These are phyloP conservation scores for Astrothelium macrocarpum DNA, from an alignment of 495 filamentous ascomycete genomes.

Conservation along the genomic window DNA sequence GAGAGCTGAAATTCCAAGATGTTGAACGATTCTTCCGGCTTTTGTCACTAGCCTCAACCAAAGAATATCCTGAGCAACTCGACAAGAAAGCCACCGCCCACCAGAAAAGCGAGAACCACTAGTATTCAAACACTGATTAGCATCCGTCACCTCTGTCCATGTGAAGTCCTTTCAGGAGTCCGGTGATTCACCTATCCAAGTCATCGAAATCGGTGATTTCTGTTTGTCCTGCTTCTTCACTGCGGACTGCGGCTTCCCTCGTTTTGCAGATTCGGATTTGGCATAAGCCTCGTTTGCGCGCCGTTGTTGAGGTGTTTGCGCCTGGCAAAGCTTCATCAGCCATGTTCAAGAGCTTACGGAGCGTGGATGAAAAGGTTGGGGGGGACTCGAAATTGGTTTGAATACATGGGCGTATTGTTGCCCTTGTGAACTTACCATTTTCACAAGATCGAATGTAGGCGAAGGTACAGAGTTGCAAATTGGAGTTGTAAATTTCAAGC, in stretches of 20 bases:
- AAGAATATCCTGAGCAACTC: slow-evolving; percentile 75
- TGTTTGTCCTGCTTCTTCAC: slow-evolving; percentile 57
- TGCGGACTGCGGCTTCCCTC: slow-evolving; percentile 66
- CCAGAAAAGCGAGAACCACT: slow-evolving; percentile 72
- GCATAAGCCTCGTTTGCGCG: slow-evolving; percentile 78
- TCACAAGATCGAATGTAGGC: background rate
- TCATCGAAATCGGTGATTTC: slow-evolving; percentile 69
- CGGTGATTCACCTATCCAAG: slow-evolving; percentile 68
- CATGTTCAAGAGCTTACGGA: too few species aligned
- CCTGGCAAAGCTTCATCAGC: slow-evolving; percentile 41
- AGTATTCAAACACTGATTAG: background rate
- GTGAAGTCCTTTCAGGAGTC: background rate
- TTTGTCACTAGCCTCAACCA: background rate
- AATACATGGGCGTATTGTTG: background rate
- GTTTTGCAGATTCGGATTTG: slow-evolving; percentile 65
- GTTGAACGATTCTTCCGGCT: background rate
- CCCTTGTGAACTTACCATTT: background rate
- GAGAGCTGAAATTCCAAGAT: background rate
- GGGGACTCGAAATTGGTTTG: background rate
- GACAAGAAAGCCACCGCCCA: slow-evolving; percentile 77
- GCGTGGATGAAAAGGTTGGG: background rate
- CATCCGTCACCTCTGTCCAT: background rate
- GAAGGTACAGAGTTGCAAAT: background rate
- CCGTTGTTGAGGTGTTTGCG: slow-evolving; percentile 91
- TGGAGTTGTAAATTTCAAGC: background rate